Evolutionary conservation across 2,329 filamentous ascomycete genomes (phyloP).

Genomic region (Venturia oleaginea): DNA sequence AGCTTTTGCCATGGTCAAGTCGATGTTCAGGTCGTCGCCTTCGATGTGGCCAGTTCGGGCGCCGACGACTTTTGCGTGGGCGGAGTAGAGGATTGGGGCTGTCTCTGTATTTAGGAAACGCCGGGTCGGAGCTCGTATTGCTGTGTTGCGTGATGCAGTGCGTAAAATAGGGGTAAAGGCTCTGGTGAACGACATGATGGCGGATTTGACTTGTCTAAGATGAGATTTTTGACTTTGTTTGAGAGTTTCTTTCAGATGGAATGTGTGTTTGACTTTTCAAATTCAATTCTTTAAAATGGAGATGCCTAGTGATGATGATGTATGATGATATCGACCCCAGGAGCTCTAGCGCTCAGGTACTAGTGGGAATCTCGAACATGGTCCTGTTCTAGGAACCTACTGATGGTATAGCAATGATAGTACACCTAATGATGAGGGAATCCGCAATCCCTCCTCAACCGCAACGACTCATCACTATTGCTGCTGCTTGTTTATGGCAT

Average conservation of each 20-base stretch:
- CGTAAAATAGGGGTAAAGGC: not conserved
- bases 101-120: constrained; percentile 32
- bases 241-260: not conserved
- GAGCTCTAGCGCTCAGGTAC: not conserved
- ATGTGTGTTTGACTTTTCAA: not conserved
- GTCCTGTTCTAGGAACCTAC: not conserved
- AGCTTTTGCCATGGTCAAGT: constrained; percentile 36
- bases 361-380: not conserved
- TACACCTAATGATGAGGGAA: not conserved
- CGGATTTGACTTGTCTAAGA: not conserved
- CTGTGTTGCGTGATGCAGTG: not conserved
- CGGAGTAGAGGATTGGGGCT: constrained; percentile 31
- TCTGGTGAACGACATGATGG: not conserved
- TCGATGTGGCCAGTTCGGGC: constrained; percentile 30
- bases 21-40: constrained; percentile 27
- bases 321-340: not conserved
- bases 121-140: not conserved
- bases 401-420: not conserved
- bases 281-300: not conserved
- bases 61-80: constrained; percentile 30
- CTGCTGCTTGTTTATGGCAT: no score
- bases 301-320: not conserved
- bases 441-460: no score
- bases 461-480: not conserved
- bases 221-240: not conserved